These are phyloP conservation scores for Mycena pura DNA, from an alignment of 768 basidiomycete genomes.

Conservation along the genomic window DNA sequence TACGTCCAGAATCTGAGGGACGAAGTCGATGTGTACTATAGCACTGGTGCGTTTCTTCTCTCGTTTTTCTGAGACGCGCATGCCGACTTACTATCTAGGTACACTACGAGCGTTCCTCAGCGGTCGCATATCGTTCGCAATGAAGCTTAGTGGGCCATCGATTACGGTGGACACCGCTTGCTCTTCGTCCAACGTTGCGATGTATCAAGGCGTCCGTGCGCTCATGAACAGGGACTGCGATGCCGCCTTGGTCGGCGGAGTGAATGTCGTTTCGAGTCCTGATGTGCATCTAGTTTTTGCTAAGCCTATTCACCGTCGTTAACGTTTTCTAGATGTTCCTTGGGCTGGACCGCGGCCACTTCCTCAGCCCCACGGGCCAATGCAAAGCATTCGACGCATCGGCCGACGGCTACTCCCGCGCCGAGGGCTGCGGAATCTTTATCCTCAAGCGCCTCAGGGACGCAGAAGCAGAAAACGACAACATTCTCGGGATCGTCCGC, in stretches of 20 bases:
- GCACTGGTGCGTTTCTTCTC: conserved; percentile 54
- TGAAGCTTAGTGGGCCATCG: conserved; percentile 74
- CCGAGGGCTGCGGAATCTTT: conserved; percentile 75
- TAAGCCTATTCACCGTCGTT: background rate
- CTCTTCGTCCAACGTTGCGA: conserved; percentile 71
- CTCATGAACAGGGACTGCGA: conserved; percentile 68
- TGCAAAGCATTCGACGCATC: conserved; percentile 75
- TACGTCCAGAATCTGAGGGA: conserved; percentile 69
- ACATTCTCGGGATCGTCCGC: conserved; percentile 71
- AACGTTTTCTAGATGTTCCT: conserved; percentile 60
- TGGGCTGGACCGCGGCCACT: conserved; percentile 72
- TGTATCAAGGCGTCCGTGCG: conserved; percentile 74
- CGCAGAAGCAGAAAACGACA: conserved; percentile 70
- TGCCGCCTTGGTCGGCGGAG: conserved; percentile 76
- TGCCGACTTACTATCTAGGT: conserved; percentile 44
- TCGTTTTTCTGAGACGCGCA: background rate
- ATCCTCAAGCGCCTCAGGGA: conserved; percentile 74
- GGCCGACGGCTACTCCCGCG: conserved; percentile 76
- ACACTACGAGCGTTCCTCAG: conserved; percentile 72
- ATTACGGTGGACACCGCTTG: conserved; percentile 78
- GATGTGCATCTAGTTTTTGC: conserved; percentile 54
- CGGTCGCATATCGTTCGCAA: conserved; percentile 73
- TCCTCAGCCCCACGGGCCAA: conserved; percentile 69
- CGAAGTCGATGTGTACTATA: conserved; percentile 73
- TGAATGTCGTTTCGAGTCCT: conserved; percentile 73